phyloP scores from a whole-genome alignment of 352 stramenopile species.

The Peronospora destructor region DNA sequence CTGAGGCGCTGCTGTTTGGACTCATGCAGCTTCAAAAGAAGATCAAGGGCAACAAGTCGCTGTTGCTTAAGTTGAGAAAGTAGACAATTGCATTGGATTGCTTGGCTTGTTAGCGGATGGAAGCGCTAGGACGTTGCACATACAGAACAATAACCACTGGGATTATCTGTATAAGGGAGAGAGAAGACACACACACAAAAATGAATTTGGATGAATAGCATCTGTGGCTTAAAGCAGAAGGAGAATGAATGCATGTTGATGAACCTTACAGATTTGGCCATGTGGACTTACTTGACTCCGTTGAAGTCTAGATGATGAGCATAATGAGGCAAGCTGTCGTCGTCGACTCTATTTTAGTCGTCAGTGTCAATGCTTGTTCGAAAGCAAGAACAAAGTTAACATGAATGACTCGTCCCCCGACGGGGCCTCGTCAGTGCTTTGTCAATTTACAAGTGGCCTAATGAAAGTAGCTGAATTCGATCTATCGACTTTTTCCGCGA shows the following conservation, averaged over 20 bases:
- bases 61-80: constrained; percentile 95
- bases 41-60: constrained; percentile 96
- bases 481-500: too few species aligned
- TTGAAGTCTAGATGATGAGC: too few species aligned
- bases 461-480: too few species aligned
- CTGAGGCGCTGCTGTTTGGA: constrained; percentile 96
- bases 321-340: too few species aligned
- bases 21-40: constrained; percentile 99
- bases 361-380: too few species aligned
- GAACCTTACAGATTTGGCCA: constrained; percentile 1
- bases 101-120: constrained; percentile 15
- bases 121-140: constrained; percentile 1
- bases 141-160: background rate
- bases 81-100: constrained; percentile 36
- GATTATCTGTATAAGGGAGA: constrained; percentile 15
- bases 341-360: too few species aligned
- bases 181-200: constrained; percentile 14
- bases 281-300: background rate
- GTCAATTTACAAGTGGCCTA: too few species aligned
- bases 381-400: too few species aligned
- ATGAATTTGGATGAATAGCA: constrained; percentile 27
- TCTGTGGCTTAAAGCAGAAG: background rate
- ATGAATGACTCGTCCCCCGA: too few species aligned
- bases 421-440: too few species aligned
- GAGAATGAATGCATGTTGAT: background rate